phyloP scores from a whole-genome alignment of 164 flowering plant genomes.

The Piper longum region DNA sequence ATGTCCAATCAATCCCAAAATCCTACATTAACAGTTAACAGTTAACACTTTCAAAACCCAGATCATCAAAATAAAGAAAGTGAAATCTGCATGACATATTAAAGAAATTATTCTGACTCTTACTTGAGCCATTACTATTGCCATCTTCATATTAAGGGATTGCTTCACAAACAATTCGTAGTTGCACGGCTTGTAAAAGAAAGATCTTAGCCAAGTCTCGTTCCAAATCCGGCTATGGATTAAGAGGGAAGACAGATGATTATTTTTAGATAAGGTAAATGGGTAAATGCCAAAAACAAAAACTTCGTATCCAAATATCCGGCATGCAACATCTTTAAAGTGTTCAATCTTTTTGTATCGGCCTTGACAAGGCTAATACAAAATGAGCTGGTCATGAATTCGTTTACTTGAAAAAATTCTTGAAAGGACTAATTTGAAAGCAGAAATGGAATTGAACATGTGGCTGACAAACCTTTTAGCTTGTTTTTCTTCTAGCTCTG shows the following conservation, averaged over 20 bases:
- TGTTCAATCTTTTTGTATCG: too few relatives aligned
- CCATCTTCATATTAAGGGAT: conserved; percentile 97
- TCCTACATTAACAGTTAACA: conserved; percentile 34
- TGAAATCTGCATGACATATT: neutral
- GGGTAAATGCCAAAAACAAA: neutral
- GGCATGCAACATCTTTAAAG: neutral
- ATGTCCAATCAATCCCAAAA: conserved; percentile 83
- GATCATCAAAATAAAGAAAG: neutral
- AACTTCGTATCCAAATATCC: neutral
- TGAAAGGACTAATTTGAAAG: neutral
- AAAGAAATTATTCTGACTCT: neutral
- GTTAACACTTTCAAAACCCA: neutral
- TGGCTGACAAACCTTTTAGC: conserved; percentile 51
- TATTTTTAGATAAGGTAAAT: neutral
- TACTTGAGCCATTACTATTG: conserved; percentile 95
- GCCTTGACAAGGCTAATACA: too few relatives aligned
- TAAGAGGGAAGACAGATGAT: neutral
- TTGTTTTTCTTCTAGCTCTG: conserved; percentile 86
- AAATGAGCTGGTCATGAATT: neutral
- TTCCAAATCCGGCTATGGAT: conserved; percentile 86
- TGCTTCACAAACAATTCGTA: conserved; percentile 95
- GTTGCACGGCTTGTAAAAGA: conserved; percentile 97
- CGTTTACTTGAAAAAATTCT: neutral
- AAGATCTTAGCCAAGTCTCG: conserved; percentile 90
- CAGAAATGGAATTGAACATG: neutral